Base-by-base conservation (phyloP, 1,139 yeast species). In the Pichia sp. region DNA sequence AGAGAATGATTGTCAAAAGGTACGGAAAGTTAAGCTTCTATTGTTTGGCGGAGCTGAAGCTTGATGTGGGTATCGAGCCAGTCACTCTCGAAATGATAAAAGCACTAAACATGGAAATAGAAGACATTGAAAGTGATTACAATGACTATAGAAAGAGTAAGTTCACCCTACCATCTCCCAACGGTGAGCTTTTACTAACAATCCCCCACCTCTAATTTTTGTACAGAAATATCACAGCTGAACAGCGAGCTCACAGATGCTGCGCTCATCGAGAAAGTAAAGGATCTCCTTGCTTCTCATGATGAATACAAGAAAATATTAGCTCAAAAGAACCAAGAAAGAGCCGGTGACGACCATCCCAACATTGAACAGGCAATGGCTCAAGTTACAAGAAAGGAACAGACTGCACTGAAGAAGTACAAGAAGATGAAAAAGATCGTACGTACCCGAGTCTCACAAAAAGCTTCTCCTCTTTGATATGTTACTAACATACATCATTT, bases 11-110 rank as follows among this genome's bases (percentile, higher is more conserved):
- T 6, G 49, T 54, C 2, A 65, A 63, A 40, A 36, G 53, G 2
- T 60, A 62, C 33, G 70, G 69, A 0, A 65, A 64, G 39, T 49
- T 60, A 15, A 49, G 47, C 4, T 63, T 61, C 26, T 65, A 63
- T 40, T 58, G 60, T 23, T 60, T 59, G 33, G 53, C 6, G 9
- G 36, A 28, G 12, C 32, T 22, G 1, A 27, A 30, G 20, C 13
- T 14, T 12, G 28, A 34, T 6, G 35, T 16, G 3, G 26, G 27
- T 14, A 18, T 42, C 14, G 33, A 37, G n/a, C 24, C 24, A 8
- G 29, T 35, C 16, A 37, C 35, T 11, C 32, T 42, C 12, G 47
- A 43, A 16, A 34, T 29, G 5, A 8, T 46, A 16, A 30, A 27
- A 11, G 36, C 33, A 14, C 11, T 43, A 10, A 38, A 33, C 21